phyloP scores from a whole-genome alignment of 768 basidiomycete species.

The Calocera viscosa region DNA sequence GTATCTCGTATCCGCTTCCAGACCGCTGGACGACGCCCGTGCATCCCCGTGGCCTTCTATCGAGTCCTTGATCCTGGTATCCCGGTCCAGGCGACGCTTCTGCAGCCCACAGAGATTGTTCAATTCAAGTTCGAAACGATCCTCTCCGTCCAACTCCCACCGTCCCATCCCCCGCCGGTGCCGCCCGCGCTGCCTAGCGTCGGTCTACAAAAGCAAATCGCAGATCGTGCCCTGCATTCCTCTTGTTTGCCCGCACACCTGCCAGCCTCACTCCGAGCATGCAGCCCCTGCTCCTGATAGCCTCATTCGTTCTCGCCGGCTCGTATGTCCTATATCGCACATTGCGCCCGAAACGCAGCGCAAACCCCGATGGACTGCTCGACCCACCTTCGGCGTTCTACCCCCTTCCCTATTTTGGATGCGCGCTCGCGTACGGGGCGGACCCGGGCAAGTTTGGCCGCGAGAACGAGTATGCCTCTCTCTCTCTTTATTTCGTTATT shows the following conservation, averaged over 20 bases:
- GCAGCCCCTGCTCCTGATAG: background rate
- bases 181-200: no score
- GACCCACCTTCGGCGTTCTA: background rate
- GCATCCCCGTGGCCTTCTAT: no score
- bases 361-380: background rate
- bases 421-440: background rate
- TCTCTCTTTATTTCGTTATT: background rate
- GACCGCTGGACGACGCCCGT: no score
- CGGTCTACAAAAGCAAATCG: background rate
- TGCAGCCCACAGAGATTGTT: no score
- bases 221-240: background rate
- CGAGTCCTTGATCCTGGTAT: no score
- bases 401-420: background rate
- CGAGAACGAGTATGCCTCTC: background rate
- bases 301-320: background rate
- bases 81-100: no score
- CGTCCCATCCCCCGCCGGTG: no score
- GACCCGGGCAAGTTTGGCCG: conserved; percentile 6
- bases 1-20: no score
- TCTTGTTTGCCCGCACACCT: background rate
- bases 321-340: background rate
- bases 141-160: no score
- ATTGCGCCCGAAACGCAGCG: background rate
- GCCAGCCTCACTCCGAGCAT: background rate
- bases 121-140: no score